These are phyloP conservation scores for Knoxia roxburghii DNA, from an alignment of 257 asterid species.

Conservation along the genomic window DNA sequence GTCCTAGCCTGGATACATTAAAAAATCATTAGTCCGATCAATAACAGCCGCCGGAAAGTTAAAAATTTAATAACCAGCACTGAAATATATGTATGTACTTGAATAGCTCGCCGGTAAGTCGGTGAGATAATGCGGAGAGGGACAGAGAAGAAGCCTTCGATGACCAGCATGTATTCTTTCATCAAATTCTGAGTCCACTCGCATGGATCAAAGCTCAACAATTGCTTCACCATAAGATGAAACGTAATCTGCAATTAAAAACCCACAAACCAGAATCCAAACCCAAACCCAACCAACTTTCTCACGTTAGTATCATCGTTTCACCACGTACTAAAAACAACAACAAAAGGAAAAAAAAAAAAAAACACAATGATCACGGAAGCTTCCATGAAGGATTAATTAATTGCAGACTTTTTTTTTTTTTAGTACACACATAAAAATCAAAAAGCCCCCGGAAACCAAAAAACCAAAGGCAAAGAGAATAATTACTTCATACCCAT, in stretches of 20 bases:
- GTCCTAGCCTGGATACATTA: constrained; percentile 45
- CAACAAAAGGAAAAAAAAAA: too few relatives aligned
- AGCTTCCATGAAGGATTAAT: constrained; percentile 6
- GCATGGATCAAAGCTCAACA: constrained; percentile 98
- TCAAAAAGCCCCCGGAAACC: constrained; percentile 17
- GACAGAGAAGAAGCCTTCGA: constrained; percentile 90
- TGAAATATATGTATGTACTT: constrained; percentile 30
- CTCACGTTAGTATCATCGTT: too few relatives aligned
- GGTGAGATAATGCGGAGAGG: constrained; percentile 77
- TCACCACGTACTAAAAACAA: too few relatives aligned
- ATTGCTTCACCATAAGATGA: constrained; percentile 83
- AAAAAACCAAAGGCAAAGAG: constrained; percentile 43
- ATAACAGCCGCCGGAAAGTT: too few relatives aligned
- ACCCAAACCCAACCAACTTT: too few relatives aligned
- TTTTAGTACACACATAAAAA: neutral
- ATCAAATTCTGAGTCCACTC: constrained; percentile 95
- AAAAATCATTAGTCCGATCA: too few relatives aligned
- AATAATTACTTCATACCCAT: constrained; percentile 48
- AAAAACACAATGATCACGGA: neutral
- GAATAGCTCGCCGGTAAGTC: constrained; percentile 88
- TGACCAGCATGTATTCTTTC: constrained; percentile 96
- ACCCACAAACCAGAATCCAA: too few relatives aligned
- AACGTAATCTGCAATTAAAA: constrained; percentile 71
- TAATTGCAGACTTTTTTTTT: neutral
- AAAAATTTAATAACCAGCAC: neutral